These are phyloP conservation scores for Neurospora sp. DNA, from an alignment of 495 filamentous ascomycete species.

Conservation along the genomic window DNA sequence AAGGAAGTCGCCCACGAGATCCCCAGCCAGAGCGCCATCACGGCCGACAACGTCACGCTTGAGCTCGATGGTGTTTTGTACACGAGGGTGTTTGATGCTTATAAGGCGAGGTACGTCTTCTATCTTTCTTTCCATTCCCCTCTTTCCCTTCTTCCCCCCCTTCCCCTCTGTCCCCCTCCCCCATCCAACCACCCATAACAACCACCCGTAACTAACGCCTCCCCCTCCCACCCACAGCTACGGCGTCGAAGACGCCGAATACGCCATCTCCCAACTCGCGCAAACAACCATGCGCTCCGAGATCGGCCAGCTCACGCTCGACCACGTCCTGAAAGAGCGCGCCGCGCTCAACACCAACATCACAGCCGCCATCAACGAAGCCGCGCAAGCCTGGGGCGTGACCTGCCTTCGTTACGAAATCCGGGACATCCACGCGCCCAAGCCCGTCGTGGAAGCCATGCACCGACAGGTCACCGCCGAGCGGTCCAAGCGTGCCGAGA, in stretches of 20 bases:
- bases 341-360: constrained; percentile 94
- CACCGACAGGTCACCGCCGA: constrained; percentile 96
- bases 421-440: constrained; percentile 92
- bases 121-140: background rate
- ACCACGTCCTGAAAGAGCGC: constrained; percentile 95
- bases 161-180: no score
- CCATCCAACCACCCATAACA: no score
- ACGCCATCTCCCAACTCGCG: constrained; percentile 94
- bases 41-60: constrained; percentile 93
- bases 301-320: constrained; percentile 90
- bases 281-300: constrained; percentile 98
- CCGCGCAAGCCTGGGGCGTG: constrained; percentile 91
- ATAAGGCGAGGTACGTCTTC: constrained; percentile 70
- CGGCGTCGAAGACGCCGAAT: constrained; percentile 96
- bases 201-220: constrained; percentile 12
- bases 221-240: constrained; percentile 49
- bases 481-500: constrained; percentile 92
- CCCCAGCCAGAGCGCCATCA: constrained; percentile 88
- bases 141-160: background rate
- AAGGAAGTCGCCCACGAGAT: constrained; percentile 97
- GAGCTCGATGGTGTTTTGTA: constrained; percentile 94
- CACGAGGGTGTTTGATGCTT: constrained; percentile 91
- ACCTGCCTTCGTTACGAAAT: constrained; percentile 96
- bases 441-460: constrained; percentile 90
- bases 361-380: constrained; percentile 95